phyloP scores from a whole-genome alignment of 176 grass and related monocot species.

The Bolboschoenus planiculmis region DNA sequence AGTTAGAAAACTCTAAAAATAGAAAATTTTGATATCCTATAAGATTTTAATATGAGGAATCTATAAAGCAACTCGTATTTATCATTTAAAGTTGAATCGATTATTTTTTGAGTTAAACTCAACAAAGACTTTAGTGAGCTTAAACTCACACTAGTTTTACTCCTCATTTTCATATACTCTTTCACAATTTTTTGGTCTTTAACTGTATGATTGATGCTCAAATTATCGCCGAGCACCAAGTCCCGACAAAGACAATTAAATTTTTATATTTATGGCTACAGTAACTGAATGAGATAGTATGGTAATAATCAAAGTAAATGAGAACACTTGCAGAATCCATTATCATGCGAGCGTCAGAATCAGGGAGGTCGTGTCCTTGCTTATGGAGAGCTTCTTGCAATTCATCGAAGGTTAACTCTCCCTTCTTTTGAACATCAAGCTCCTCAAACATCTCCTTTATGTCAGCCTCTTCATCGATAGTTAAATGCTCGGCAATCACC shows the following conservation, averaged over 20 bases:
- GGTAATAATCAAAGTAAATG: too few relatives aligned
- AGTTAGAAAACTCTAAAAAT: too few relatives aligned
- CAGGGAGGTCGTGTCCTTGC: conserved; percentile 61
- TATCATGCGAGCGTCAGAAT: conserved; percentile 61
- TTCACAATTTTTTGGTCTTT: background rate
- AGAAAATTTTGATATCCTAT: too few relatives aligned
- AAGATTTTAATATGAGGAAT: too few relatives aligned
- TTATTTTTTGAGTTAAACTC: too few relatives aligned
- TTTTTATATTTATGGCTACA: background rate
- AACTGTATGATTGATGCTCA: background rate
- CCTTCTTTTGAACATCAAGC: conserved; percentile 57
- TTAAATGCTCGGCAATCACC: conserved; percentile 77
- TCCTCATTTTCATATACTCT: too few relatives aligned
- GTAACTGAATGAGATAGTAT: background rate
- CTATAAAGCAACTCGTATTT: too few relatives aligned
- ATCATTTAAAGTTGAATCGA: too few relatives aligned
- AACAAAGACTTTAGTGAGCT: too few relatives aligned
- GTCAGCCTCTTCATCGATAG: conserved; percentile 69
- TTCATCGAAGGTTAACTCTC: conserved; percentile 70
- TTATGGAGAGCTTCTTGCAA: conserved; percentile 49
- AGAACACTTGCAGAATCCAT: conserved; percentile 69
- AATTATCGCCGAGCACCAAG: background rate
- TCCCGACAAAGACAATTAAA: background rate
- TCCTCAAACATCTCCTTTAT: conserved; percentile 73
- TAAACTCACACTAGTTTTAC: too few relatives aligned